Percentiles rank a stretch among this genome's conserved stretches.
Evolutionary conservation across 2,329 filamentous ascomycete genomes (phyloP).

Genomic region (Fusarium nurragi): DNA sequence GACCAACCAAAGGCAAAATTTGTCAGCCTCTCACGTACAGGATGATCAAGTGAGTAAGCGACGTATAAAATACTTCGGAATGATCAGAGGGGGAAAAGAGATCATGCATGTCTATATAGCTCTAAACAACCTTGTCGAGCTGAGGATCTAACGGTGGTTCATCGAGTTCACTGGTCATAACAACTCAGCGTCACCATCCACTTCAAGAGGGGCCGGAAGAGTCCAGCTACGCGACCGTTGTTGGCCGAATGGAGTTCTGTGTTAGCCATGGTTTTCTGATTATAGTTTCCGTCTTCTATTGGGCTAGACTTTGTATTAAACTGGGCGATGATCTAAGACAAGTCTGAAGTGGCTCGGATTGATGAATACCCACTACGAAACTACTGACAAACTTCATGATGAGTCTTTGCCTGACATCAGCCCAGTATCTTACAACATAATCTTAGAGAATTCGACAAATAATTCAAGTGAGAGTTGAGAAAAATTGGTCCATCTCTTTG

Average conservation of each 20-base stretch:
- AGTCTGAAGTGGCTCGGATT: neutral
- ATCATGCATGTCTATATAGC: neutral
- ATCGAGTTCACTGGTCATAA: conserved; percentile 9
- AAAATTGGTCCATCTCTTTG: too few relatives aligned
- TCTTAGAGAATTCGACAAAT: neutral
- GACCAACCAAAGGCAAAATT: neutral
- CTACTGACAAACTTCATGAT: conserved; percentile 31
- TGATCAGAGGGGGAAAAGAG: neutral
- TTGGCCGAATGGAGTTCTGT: neutral
- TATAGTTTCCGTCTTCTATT: neutral
- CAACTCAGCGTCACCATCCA: conserved; percentile 6
- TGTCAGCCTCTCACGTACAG: neutral
- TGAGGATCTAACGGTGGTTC: neutral
- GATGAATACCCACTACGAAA: conserved; percentile 6
- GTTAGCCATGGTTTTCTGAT: neutral
- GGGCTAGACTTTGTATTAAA: neutral
- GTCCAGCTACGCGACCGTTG: neutral
- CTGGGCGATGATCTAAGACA: conserved; percentile 9
- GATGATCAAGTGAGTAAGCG: neutral
- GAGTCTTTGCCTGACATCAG: conserved; percentile 6
- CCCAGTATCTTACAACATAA: neutral
- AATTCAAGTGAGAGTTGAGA: neutral
- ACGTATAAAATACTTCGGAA: neutral
- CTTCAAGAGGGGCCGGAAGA: neutral
- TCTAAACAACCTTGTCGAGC: neutral